A percentile compares a stretch with the other conserved stretches of the same genome.
Conservation (phyloP, 345 rosid genomes). For the Pseudoturritis turrita region DNA sequence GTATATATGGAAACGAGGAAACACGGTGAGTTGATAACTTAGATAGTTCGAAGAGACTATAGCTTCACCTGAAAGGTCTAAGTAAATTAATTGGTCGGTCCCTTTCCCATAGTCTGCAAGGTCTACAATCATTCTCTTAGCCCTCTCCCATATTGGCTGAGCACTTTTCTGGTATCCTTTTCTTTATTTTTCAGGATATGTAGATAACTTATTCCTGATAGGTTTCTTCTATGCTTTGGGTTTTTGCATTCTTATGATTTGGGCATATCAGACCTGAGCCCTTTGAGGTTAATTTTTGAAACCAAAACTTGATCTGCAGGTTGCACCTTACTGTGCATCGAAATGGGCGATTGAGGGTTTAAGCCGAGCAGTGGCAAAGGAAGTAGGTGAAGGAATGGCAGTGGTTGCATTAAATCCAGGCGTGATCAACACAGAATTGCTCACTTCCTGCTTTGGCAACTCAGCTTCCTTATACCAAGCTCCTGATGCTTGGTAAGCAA, state of each 20-base stretch:
- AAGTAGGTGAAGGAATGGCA: constrained; percentile 85
- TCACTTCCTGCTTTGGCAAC: constrained; percentile 77
- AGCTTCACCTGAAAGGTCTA: not conserved
- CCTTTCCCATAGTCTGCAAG: not conserved
- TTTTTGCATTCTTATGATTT: not conserved
- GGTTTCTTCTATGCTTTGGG: not conserved
- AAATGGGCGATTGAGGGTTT: constrained; percentile 98
- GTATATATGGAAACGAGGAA: not conserved
- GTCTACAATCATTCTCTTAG: not conserved
- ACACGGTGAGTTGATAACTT: not conserved
- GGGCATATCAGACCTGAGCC: not conserved
- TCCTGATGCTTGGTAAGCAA: constrained; percentile 78
- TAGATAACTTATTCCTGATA: not conserved
- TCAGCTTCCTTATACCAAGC: constrained; percentile 80
- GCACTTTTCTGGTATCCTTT: not conserved
- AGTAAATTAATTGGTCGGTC: not conserved
- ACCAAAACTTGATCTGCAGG: constrained; percentile 39
- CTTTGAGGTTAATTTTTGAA: not conserved
- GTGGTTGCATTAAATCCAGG: constrained; percentile 86
- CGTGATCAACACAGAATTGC: constrained; percentile 91
- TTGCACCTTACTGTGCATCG: constrained; percentile 97
- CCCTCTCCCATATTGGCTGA: not conserved
- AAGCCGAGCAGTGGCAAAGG: constrained; percentile 91
- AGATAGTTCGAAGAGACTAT: not conserved
- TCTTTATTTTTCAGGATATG: not conserved